A percentile compares a stretch with the other conserved stretches of the same genome.
These are phyloP conservation scores for Colletotrichum lindemuthianum DNA, from an alignment of 2,329 filamentous ascomycete genomes.

Conservation along the genomic window DNA sequence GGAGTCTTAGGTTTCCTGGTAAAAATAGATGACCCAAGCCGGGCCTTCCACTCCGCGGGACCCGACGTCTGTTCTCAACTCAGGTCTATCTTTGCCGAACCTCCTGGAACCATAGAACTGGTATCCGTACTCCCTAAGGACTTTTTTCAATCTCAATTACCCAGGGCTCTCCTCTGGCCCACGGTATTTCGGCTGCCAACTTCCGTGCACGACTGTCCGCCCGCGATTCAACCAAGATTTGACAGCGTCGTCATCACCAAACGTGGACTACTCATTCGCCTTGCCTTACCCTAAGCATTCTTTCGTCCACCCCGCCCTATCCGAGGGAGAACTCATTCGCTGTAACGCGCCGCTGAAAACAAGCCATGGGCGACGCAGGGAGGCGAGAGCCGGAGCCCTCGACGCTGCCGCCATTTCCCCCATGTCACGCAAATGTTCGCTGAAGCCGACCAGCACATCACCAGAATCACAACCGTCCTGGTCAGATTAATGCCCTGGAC, in stretches of 20 bases:
- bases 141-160: not conserved
- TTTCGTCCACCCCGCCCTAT: too few relatives aligned
- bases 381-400: too few relatives aligned
- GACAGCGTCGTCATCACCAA: not conserved
- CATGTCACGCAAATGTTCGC: too few relatives aligned
- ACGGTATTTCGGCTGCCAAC: slow-evolving; percentile 3
- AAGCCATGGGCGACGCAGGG: too few relatives aligned
- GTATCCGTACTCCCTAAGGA: not conserved
- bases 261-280: too few relatives aligned
- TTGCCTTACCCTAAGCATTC: too few relatives aligned
- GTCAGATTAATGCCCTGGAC: not conserved
- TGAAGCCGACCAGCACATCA: not conserved
- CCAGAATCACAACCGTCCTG: not conserved
- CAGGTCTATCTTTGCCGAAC: too few relatives aligned
- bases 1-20: slow-evolving; percentile 10
- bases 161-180: not conserved
- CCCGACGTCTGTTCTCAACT: slow-evolving; percentile 5
- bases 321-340: too few relatives aligned
- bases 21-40: slow-evolving; percentile 13
- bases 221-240: slow-evolving; percentile 3
- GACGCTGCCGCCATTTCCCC: too few relatives aligned
- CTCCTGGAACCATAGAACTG: not conserved
- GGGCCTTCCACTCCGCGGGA: slow-evolving; percentile 12
- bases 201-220: slow-evolving; percentile 6
- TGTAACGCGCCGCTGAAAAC: too few relatives aligned